These are phyloP conservation scores for Saccharomycopsis fermentans DNA, from an alignment of 805 yeast species.

Conservation along the genomic window DNA sequence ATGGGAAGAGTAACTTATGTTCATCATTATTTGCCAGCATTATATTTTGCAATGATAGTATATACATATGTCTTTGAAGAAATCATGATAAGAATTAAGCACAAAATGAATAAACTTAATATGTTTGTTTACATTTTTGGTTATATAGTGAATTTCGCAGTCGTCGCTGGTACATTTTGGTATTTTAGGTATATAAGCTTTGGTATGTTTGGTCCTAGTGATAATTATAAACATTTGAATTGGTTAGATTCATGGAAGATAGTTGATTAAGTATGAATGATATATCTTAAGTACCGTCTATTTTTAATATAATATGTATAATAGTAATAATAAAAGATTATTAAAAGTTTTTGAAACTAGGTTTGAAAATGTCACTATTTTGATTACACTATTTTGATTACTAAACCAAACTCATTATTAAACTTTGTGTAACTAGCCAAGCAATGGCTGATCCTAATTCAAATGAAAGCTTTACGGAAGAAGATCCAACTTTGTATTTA, in stretches of 20 bases:
- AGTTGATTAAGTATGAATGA: conserved; percentile 14
- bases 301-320: neutral
- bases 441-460: neutral
- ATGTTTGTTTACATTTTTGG: conserved; percentile 21
- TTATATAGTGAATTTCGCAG: conserved; percentile 33
- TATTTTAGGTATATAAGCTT: conserved; percentile 50
- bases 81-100: conserved; percentile 24
- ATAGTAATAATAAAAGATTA: neutral
- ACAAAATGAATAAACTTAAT: conserved; percentile 18
- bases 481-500: neutral
- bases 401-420: neutral
- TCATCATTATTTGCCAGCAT: conserved; percentile 76
- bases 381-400: neutral
- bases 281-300: neutral
- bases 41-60: conserved; percentile 61
- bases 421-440: neutral
- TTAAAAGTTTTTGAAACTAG: neutral
- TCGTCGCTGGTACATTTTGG: conserved; percentile 41
- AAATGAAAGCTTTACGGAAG: neutral
- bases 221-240: conserved; percentile 32
- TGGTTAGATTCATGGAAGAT: conserved; percentile 42
- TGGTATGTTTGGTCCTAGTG: conserved; percentile 48
- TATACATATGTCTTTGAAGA: conserved; percentile 43
- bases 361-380: neutral
- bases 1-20: conserved; percentile 82